A percentile compares a stretch with the other conserved stretches of the same genome.
Evolutionary conservation across 805 yeast genomes (phyloP).

Genomic region (Candida palmyrensis): DNA sequence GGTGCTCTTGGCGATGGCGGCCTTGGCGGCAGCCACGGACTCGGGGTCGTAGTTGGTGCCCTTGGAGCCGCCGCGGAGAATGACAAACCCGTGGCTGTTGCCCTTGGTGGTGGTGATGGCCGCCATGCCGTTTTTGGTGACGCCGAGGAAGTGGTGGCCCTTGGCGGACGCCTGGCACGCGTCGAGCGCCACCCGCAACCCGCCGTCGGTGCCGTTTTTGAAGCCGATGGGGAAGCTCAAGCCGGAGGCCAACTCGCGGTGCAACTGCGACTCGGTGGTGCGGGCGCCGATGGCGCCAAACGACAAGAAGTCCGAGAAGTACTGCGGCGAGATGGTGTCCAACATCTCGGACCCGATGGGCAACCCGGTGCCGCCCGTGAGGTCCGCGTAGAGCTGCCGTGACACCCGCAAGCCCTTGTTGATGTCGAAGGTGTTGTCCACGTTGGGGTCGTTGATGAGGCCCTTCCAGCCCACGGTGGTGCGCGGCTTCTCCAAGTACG

Average conservation of each 20-base stretch:
- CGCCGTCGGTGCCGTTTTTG: constrained; percentile 98
- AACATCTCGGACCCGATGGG: constrained; percentile 98
- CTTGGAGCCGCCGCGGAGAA: constrained; percentile 91
- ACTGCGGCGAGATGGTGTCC: constrained; percentile 97
- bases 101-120: constrained; percentile 97
- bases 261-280: constrained; percentile 97
- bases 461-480: constrained; percentile 99
- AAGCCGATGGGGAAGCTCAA: constrained; percentile 98
- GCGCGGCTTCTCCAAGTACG: constrained; percentile 96
- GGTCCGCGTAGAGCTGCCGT: constrained; percentile 76
- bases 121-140: constrained; percentile 94
- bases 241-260: constrained; percentile 96
- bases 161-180: constrained; percentile 90
- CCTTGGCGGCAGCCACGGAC: constrained; percentile 72
- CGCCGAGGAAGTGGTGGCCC: constrained; percentile 94
- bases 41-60: constrained; percentile 89
- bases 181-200: constrained; percentile 86
- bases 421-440: constrained; percentile 87
- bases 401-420: constrained; percentile 90
- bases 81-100: constrained; percentile 89
- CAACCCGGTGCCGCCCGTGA: constrained; percentile 64
- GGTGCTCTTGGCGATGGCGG: constrained; percentile 44
- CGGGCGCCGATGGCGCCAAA: constrained; percentile 99
- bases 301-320: constrained; percentile 81
- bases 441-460: constrained; percentile 92